Evolutionary conservation across 768 basidiomycete species (phyloP).

Genomic region (Amanita brunnescens): DNA sequence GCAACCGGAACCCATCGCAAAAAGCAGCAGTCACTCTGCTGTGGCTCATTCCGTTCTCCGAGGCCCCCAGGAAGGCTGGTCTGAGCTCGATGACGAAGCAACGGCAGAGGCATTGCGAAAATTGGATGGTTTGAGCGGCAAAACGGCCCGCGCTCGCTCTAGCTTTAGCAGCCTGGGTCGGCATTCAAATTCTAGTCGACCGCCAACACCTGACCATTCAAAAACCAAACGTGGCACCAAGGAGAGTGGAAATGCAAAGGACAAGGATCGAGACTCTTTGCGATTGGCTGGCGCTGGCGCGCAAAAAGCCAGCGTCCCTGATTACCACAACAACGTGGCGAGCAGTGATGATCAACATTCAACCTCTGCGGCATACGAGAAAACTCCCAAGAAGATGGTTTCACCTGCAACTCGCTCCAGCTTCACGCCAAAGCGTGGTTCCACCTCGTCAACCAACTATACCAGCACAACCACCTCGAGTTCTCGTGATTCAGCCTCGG

Average conservation of each 20-base stretch:
- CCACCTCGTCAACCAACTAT: constrained; percentile 83
- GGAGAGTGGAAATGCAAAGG: constrained; percentile 29
- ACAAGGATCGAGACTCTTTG: constrained; percentile 30
- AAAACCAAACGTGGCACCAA: constrained; percentile 24
- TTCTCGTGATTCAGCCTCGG: constrained; percentile 80
- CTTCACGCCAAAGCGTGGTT: constrained; percentile 81
- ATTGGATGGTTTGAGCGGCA: constrained; percentile 79
- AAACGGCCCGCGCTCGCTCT: constrained; percentile 66
- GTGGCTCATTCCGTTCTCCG: constrained; percentile 81
- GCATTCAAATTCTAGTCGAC: constrained; percentile 56
- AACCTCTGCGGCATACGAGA: constrained; percentile 41
- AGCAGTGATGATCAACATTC: constrained; percentile 52
- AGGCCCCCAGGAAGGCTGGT: constrained; percentile 88
- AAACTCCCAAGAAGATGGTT: constrained; percentile 58
- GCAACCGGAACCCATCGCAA: constrained; percentile 45
- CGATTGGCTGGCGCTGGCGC: constrained; percentile 26
- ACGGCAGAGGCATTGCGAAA: constrained; percentile 90
- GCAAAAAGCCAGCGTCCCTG: constrained; percentile 30
- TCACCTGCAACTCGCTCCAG: constrained; percentile 55
- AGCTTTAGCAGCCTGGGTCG: constrained; percentile 70
- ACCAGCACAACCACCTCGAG: constrained; percentile 70
- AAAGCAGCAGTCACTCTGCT: constrained; percentile 36
- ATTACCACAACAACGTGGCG: constrained; percentile 32
- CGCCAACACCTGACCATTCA: constrained; percentile 55
- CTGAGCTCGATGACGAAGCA: constrained; percentile 77